phyloP scores from a whole-genome alignment of 805 yeast genomes.

The Komagataella kurtzmanii region DNA sequence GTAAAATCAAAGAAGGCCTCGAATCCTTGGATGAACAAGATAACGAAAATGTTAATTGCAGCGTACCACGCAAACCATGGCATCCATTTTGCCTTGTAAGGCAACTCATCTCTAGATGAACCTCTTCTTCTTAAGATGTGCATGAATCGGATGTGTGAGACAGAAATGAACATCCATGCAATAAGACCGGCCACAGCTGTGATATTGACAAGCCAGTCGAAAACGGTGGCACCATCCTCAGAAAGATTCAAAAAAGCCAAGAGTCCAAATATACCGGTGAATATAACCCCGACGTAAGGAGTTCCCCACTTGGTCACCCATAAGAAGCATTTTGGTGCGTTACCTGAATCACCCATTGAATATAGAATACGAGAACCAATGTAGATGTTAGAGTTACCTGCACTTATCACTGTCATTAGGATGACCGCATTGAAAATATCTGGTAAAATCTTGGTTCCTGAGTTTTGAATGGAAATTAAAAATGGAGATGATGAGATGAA shows the following conservation, averaged over 20 bases:
- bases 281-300: slow-evolving; percentile 41
- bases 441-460: slow-evolving; percentile 55
- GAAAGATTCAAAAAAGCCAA: slow-evolving; percentile 49
- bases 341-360: slow-evolving; percentile 42
- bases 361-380: slow-evolving; percentile 57
- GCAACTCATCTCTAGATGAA: slow-evolving; percentile 53
- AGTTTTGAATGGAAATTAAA: slow-evolving; percentile 53
- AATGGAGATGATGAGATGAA: slow-evolving; percentile 54
- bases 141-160: slow-evolving; percentile 61
- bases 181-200: slow-evolving; percentile 67
- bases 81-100: slow-evolving; percentile 62
- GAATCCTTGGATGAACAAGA: slow-evolving; percentile 65
- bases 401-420: slow-evolving; percentile 53
- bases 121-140: slow-evolving; percentile 45
- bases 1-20: slow-evolving; percentile 41
- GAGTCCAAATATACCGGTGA: slow-evolving; percentile 48
- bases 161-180: slow-evolving; percentile 55
- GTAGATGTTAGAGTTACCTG: slow-evolving; percentile 65
- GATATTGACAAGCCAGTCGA: slow-evolving; percentile 61
- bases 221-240: slow-evolving; percentile 39
- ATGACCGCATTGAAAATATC: slow-evolving; percentile 66
- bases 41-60: slow-evolving; percentile 33
- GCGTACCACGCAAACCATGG: slow-evolving; percentile 59
- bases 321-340: slow-evolving; percentile 41
- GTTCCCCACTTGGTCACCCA: slow-evolving; percentile 45